Conservation (phyloP, 2,329 filamentous ascomycete genomes). For the Neonectria magnoliae region DNA sequence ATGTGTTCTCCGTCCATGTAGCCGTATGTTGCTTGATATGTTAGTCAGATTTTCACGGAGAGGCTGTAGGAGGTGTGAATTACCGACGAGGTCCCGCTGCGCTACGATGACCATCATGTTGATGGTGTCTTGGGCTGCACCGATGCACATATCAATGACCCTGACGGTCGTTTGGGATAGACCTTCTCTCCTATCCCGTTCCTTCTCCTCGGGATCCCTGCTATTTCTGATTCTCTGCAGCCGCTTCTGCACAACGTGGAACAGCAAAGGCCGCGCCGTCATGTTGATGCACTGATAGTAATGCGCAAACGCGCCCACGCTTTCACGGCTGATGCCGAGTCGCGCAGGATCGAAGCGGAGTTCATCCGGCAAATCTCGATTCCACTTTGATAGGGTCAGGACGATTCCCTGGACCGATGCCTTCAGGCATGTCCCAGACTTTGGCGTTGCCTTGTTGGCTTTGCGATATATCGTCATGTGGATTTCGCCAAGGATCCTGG, state of each 20-base stretch:
- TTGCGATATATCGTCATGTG: constrained; percentile 43
- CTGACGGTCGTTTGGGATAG: constrained; percentile 58
- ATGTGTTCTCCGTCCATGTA: constrained; percentile 67
- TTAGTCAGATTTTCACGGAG: neutral
- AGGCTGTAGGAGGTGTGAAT: constrained; percentile 22
- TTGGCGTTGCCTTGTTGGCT: neutral
- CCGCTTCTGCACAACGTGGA: constrained; percentile 62
- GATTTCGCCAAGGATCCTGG: constrained; percentile 56
- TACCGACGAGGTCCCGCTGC: constrained; percentile 61
- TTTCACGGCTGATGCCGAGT: constrained; percentile 11
- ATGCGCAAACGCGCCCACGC: constrained; percentile 44
- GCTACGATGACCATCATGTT: constrained; percentile 53
- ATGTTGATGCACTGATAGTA: constrained; percentile 69
- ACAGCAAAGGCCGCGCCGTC: constrained; percentile 63
- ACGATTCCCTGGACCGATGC: constrained; percentile 18
- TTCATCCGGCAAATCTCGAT: constrained; percentile 51
- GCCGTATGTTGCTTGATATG: constrained; percentile 60
- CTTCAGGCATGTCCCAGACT: constrained; percentile 8
- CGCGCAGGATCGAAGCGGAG: constrained; percentile 57
- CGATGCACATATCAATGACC: constrained; percentile 63
- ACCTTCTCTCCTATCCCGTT: constrained; percentile 48
- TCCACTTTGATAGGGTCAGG: constrained; percentile 5
- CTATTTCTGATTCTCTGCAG: constrained; percentile 45
- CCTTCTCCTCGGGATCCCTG: neutral
- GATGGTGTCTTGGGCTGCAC: constrained; percentile 47